These are phyloP conservation scores for Xylariaceae sp. DNA, from an alignment of 2,329 filamentous ascomycete genomes.

Conservation along the genomic window DNA sequence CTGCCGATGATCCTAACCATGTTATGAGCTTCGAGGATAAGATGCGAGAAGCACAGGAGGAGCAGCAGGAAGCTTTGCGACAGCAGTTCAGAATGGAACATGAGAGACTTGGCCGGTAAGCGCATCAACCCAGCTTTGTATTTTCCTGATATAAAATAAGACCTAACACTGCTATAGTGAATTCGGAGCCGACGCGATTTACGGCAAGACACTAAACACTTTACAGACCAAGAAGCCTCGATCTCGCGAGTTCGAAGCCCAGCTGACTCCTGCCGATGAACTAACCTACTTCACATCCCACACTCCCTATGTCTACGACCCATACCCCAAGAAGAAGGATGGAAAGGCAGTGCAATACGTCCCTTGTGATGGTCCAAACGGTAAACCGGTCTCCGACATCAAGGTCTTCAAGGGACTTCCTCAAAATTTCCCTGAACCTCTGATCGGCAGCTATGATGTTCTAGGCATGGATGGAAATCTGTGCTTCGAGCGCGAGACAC, in stretches of 20 bases:
- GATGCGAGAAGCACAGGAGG: slow-evolving; percentile 31
- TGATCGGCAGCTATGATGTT: slow-evolving; percentile 58
- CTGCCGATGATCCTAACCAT: slow-evolving; percentile 8
- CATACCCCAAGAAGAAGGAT: slow-evolving; percentile 66
- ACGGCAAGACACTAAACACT: slow-evolving; percentile 49
- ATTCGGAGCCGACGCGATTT: slow-evolving; percentile 47
- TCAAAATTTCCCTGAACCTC: slow-evolving; percentile 51
- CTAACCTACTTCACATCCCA: slow-evolving; percentile 39
- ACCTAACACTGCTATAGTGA: slow-evolving; percentile 33
- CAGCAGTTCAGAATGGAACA: slow-evolving; percentile 39
- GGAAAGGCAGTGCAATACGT: slow-evolving; percentile 54
- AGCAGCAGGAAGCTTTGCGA: slow-evolving; percentile 30
- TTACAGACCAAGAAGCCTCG: slow-evolving; percentile 38
- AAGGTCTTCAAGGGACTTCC: slow-evolving; percentile 59
- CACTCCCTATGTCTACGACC: slow-evolving; percentile 56
- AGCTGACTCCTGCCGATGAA: slow-evolving; percentile 31
- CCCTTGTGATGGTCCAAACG: slow-evolving; percentile 60
- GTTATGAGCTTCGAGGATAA: slow-evolving; percentile 27
- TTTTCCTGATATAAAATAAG: slow-evolving; percentile 18
- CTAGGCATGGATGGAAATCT: slow-evolving; percentile 57
- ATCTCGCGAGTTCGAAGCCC: slow-evolving; percentile 28
- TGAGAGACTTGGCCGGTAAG: slow-evolving; percentile 34
- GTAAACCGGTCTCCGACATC: slow-evolving; percentile 55
- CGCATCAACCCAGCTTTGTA: neutral
- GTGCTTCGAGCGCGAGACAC: slow-evolving; percentile 64